Percentiles rank a stretch among this genome's conserved stretches.
These are phyloP conservation scores for Aspergillus spinulosporus DNA, from an alignment of 2,329 filamentous ascomycete species.

Conservation along the genomic window DNA sequence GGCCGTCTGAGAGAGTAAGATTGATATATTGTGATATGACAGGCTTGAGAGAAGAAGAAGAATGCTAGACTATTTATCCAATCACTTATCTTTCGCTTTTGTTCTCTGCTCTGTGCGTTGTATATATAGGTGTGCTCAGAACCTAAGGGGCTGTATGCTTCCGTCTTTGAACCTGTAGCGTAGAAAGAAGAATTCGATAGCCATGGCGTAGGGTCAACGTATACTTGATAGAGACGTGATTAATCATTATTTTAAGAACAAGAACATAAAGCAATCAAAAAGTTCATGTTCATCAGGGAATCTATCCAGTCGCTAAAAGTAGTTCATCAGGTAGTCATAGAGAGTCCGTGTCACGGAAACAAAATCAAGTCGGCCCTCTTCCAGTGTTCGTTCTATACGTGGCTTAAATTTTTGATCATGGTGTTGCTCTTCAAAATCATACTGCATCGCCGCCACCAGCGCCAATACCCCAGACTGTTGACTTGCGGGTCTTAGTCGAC, in stretches of 20 bases:
- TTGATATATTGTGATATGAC: not conserved
- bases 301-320: conserved; percentile 38
- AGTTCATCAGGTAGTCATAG: conserved; percentile 29
- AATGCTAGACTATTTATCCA: conserved; percentile 23
- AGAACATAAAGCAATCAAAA: not conserved
- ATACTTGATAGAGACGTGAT: too few relatives aligned
- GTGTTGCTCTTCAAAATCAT: not conserved
- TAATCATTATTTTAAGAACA: not conserved
- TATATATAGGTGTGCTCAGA: conserved; percentile 30
- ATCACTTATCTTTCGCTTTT: conserved; percentile 9
- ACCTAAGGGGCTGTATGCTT: not conserved
- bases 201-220: too few relatives aligned
- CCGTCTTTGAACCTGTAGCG: not conserved
- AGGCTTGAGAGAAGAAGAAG: not conserved
- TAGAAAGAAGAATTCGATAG: not conserved
- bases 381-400: not conserved
- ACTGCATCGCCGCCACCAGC: not conserved
- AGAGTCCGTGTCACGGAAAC: conserved; percentile 16
- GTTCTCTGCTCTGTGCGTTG: conserved; percentile 20
- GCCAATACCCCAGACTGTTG: not conserved
- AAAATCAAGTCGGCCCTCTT: not conserved
- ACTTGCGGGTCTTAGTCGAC: not conserved
- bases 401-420: not conserved
- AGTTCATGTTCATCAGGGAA: conserved; percentile 29
- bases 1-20: conserved; percentile 1